Conservation (phyloP, 164 flowering plant genomes). For the Annona cherimola region DNA sequence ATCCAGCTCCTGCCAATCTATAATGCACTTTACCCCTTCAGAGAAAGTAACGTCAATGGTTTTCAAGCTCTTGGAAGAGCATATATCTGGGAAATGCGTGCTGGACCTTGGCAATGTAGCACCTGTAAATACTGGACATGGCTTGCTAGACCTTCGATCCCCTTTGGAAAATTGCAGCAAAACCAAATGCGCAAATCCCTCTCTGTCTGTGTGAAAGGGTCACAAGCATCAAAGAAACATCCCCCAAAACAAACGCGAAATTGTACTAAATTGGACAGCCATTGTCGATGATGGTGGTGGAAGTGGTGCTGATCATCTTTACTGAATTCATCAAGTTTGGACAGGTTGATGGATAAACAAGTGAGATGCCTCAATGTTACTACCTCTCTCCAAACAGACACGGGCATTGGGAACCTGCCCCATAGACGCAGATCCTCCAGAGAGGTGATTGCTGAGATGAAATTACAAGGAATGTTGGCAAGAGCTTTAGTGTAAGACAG, state of each 20-base stretch:
- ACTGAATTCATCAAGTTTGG: background rate
- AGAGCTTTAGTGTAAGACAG: background rate
- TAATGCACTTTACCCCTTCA: background rate
- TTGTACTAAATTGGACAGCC: background rate
- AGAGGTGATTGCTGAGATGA: background rate
- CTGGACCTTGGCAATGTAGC: background rate
- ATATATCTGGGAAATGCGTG: background rate
- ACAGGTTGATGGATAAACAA: background rate
- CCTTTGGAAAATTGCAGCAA: background rate
- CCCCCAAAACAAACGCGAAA: background rate
- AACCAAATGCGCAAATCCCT: background rate
- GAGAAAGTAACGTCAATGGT: background rate
- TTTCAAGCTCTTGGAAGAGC: background rate
- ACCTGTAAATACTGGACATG: background rate
- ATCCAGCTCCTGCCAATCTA: background rate
- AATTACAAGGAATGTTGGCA: background rate
- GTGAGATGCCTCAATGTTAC: background rate
- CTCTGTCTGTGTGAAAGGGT: background rate
- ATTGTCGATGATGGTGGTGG: background rate
- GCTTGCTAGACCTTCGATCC: background rate
- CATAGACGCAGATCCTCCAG: background rate
- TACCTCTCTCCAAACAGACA: background rate
- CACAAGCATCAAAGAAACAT: background rate
- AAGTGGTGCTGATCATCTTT: background rate
- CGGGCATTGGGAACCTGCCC: background rate